Percentiles rank a stretch among this genome's conserved stretches.
Conservation (phyloP, 768 basidiomycete species). For the Tephrocybe rancida region DNA sequence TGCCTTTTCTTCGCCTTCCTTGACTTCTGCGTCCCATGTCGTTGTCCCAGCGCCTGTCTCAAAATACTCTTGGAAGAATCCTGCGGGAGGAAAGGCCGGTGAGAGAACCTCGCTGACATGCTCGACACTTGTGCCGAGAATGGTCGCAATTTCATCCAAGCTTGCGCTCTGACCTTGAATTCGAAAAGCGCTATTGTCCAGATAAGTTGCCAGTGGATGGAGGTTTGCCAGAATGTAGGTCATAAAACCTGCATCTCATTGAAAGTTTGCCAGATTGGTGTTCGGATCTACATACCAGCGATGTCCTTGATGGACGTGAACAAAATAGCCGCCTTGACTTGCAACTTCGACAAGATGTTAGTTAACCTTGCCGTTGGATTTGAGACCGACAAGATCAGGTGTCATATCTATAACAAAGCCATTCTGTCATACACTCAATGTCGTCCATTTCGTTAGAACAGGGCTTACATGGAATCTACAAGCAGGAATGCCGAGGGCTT, state of each 20-base stretch:
- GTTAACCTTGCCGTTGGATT: constrained; percentile 11
- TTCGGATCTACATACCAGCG: constrained; percentile 1
- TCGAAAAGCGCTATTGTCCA: constrained; percentile 32
- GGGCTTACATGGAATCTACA: constrained; percentile 8
- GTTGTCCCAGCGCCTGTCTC: constrained; percentile 7
- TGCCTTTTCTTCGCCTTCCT: constrained; percentile 4
- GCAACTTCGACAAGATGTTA: constrained; percentile 5
- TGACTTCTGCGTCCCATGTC: constrained; percentile 5
- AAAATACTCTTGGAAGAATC: constrained; percentile 9
- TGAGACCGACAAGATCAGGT: constrained; percentile 8
- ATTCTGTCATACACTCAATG: not conserved
- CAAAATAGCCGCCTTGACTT: constrained; percentile 6
- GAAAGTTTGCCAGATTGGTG: not conserved
- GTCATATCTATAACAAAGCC: constrained; percentile 11
- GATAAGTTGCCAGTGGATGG: constrained; percentile 21
- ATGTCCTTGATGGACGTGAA: constrained; percentile 11
- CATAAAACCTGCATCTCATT: constrained; percentile 3
- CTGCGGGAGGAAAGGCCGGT: not conserved
- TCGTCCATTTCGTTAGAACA: not conserved
- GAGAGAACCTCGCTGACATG: constrained; percentile 12
- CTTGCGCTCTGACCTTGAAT: constrained; percentile 35
- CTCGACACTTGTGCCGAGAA: constrained; percentile 8
- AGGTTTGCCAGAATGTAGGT: constrained; percentile 22
- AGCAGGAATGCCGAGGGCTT: constrained; percentile 14
- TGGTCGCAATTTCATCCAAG: constrained; percentile 24